Percentiles rank a stretch among this genome's conserved stretches.
phyloP scores from a whole-genome alignment of 2,329 filamentous ascomycete genomes.

The Endoconidiophora laricicola region DNA sequence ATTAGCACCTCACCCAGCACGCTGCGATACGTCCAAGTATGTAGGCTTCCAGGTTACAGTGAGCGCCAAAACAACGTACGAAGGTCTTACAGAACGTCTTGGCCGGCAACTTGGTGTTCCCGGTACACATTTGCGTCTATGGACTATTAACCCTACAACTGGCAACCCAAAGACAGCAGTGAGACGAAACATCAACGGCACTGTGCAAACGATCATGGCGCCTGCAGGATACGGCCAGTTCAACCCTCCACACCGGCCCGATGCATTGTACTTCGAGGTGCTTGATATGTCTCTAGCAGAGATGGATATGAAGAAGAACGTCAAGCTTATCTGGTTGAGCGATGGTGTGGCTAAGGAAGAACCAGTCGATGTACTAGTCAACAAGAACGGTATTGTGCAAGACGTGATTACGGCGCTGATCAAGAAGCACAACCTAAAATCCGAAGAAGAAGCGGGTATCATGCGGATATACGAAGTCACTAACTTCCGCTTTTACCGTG shows the following conservation, averaged over 20 bases:
- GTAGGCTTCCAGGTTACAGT: slow-evolving; percentile 59
- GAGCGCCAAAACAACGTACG: slow-evolving; percentile 79
- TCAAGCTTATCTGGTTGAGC: slow-evolving; percentile 70
- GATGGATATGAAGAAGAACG: slow-evolving; percentile 75
- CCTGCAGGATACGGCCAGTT: slow-evolving; percentile 54
- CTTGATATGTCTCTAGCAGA: slow-evolving; percentile 89
- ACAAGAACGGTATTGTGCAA: slow-evolving; percentile 65
- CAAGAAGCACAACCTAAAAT: slow-evolving; percentile 64
- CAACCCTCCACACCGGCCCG: slow-evolving; percentile 51
- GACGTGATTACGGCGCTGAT: slow-evolving; percentile 63
- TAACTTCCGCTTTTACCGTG: slow-evolving; percentile 67
- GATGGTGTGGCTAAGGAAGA: slow-evolving; percentile 93
- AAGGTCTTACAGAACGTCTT: slow-evolving; percentile 69
- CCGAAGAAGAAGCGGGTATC: slow-evolving; percentile 50
- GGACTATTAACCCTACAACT: slow-evolving; percentile 61
- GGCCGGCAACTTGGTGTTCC: slow-evolving; percentile 61
- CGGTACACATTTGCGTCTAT: slow-evolving; percentile 79
- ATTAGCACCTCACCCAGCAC: slow-evolving; percentile 52
- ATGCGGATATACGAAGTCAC: slow-evolving; percentile 74
- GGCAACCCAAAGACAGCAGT: slow-evolving; percentile 65
- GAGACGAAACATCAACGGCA: slow-evolving; percentile 54
- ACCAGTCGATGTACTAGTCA: slow-evolving; percentile 63
- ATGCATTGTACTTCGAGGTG: slow-evolving; percentile 81
- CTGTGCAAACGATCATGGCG: slow-evolving; percentile 61
- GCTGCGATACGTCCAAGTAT: slow-evolving; percentile 39